phyloP scores from a whole-genome alignment of 768 basidiomycete species.

The Lactarius evosmus region DNA sequence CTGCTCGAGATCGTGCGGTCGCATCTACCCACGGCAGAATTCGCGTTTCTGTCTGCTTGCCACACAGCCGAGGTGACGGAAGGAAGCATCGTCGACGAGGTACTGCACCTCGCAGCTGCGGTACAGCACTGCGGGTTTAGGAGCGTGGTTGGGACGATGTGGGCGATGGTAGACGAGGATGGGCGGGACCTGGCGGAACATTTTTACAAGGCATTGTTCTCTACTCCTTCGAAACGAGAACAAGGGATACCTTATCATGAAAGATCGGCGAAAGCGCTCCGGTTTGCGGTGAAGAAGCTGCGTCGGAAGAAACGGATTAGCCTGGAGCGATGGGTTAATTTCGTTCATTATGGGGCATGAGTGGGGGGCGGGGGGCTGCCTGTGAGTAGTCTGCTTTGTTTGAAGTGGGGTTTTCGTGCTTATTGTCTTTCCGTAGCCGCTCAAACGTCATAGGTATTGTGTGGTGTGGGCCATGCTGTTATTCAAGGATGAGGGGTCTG shows the following conservation, averaged over 20 bases:
- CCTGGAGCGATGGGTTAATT: neutral
- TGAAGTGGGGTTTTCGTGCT: too few species aligned
- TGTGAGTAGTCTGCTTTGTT: too few species aligned
- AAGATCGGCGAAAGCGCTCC: neutral
- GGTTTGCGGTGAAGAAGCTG: neutral
- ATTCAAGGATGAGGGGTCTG: too few species aligned
- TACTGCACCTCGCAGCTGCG: conserved; percentile 19
- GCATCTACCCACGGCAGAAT: neutral
- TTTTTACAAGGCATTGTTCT: neutral
- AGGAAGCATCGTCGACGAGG: conserved; percentile 9
- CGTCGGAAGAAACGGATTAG: neutral
- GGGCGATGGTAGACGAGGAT: neutral
- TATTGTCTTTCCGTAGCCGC: too few species aligned
- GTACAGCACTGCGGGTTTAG: conserved; percentile 19
- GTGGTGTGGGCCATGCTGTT: too few species aligned
- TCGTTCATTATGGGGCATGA: neutral
- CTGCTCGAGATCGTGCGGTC: neutral
- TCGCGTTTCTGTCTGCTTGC: conserved; percentile 9
- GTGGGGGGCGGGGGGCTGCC: too few species aligned
- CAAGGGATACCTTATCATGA: neutral
- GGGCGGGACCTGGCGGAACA: neutral
- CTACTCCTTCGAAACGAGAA: neutral
- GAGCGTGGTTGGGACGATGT: conserved; percentile 10
- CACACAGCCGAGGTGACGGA: neutral
- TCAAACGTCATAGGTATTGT: too few species aligned